Percentiles rank a stretch among this genome's conserved stretches.
Evolutionary conservation across 441 rosid species (phyloP).

Genomic region (Mallotus repandus): DNA sequence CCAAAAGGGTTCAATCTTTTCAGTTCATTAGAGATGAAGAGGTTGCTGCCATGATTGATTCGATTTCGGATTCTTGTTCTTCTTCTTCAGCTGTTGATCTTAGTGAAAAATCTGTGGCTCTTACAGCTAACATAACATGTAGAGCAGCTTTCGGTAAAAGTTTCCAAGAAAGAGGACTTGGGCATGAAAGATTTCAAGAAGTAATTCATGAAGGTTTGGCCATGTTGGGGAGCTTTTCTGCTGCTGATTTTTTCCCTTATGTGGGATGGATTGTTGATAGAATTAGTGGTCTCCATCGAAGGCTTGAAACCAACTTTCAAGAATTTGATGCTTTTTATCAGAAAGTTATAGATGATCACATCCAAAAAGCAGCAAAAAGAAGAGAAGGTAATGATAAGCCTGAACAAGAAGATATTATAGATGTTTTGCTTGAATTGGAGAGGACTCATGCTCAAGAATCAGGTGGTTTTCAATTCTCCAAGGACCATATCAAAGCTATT

Average conservation of each 20-base stretch:
- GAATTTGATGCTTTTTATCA: conserved; percentile 10
- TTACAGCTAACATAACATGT: conserved; percentile 1
- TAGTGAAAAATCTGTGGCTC: not conserved
- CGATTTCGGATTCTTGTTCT: not conserved
- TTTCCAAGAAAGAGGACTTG: conserved; percentile 6
- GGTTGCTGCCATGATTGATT: not conserved
- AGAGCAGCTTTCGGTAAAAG: conserved; percentile 7
- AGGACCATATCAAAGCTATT: conserved; percentile 10
- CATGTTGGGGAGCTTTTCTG: not conserved
- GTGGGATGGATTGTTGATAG: conserved; percentile 12
- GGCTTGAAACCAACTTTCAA: conserved; percentile 9
- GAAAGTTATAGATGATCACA: conserved; percentile 9
- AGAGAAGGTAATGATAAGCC: not conserved
- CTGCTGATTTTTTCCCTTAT: conserved; percentile 5
- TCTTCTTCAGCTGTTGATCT: not conserved
- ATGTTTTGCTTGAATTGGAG: conserved; percentile 12
- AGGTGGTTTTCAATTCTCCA: not conserved
- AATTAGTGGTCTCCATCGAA: conserved; percentile 22
- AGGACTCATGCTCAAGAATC: not conserved
- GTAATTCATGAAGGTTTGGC: conserved; percentile 5
- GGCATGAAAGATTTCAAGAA: conserved; percentile 7
- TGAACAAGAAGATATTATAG: conserved; percentile 7
- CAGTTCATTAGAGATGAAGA: conserved; percentile 2
- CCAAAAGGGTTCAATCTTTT: conserved; percentile 4
- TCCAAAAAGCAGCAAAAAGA: not conserved